Conservation (phyloP, 2,329 filamentous ascomycete genomes). For the Hymenoscyphus scutula region DNA sequence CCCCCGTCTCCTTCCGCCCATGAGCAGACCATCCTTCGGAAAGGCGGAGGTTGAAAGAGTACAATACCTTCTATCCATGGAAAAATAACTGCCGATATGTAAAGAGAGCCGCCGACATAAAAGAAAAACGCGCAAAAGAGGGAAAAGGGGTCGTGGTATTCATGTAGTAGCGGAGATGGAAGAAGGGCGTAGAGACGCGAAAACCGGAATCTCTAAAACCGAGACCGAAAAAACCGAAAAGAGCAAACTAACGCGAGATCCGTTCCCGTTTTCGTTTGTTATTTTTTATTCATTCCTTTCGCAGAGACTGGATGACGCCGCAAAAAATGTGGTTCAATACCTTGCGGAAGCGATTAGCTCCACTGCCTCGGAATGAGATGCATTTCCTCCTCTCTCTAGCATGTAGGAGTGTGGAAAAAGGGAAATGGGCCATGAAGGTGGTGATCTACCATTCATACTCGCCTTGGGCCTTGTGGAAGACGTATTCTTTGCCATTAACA, state of each 20-base stretch:
- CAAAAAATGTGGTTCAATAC: not conserved
- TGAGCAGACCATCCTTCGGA: not conserved
- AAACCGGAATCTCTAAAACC: not conserved
- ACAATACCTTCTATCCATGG: not conserved
- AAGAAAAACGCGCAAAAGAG: not conserved
- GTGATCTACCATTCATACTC: conserved; percentile 87
- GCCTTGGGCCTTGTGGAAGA: conserved; percentile 96
- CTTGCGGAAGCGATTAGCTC: not conserved
- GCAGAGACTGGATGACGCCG: not conserved
- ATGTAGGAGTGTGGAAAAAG: not conserved
- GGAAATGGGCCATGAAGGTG: not conserved
- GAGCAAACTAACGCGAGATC: not conserved
- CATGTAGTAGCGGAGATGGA: not conserved
- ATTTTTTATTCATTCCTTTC: not conserved
- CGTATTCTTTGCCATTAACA: conserved; percentile 90
- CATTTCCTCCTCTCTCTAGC: not conserved
- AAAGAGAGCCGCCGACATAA: not conserved
- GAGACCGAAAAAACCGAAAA: not conserved
- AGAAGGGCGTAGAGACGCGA: not conserved
- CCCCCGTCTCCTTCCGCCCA: too few species aligned
- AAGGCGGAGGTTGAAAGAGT: not conserved
- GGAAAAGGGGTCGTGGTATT: not conserved
- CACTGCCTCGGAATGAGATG: not conserved
- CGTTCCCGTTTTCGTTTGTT: not conserved
- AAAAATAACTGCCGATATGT: not conserved